Percentiles rank a stretch among this genome's conserved stretches.
These are phyloP conservation scores for Chaetomium cochliodes DNA, from an alignment of 495 filamentous ascomycete species.

Conservation along the genomic window DNA sequence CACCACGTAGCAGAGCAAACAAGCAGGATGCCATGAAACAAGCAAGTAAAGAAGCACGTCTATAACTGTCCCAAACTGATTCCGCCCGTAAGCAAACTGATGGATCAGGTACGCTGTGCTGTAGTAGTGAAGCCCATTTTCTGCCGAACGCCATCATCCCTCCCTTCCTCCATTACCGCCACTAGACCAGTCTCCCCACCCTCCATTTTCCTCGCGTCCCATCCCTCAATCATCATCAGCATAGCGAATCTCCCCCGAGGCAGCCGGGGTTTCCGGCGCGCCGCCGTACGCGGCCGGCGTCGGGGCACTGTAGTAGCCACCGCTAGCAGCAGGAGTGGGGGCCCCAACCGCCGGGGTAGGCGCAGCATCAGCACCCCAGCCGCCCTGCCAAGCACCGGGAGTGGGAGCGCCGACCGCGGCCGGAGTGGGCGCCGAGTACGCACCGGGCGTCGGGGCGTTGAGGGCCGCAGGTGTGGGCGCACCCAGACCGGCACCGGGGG, in stretches of 20 bases:
- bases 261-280: slow-evolving; percentile 71
- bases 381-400: slow-evolving; percentile 58
- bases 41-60: background rate
- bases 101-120: background rate
- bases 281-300: slow-evolving; percentile 75
- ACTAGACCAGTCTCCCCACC: background rate
- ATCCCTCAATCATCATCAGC: slow-evolving; percentile 45
- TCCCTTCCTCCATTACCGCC: background rate
- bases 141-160: slow-evolving; percentile 11
- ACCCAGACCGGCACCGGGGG: slow-evolving; percentile 64
- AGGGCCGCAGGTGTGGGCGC: slow-evolving; percentile 71
- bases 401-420: slow-evolving; percentile 69
- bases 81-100: background rate
- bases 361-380: slow-evolving; percentile 59
- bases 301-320: slow-evolving; percentile 65
- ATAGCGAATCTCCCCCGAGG: slow-evolving; percentile 58
- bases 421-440: slow-evolving; percentile 66
- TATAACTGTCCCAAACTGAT: slow-evolving; percentile 9
- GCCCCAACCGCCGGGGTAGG: slow-evolving; percentile 60
- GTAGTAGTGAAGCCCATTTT: background rate
- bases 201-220: background rate
- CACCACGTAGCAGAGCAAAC: background rate
- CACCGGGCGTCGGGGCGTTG: slow-evolving; percentile 79
- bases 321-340: slow-evolving; percentile 68
- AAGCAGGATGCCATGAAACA: background rate